Conservation (phyloP, 768 basidiomycete species). For the Pisolithus microcarpus region DNA sequence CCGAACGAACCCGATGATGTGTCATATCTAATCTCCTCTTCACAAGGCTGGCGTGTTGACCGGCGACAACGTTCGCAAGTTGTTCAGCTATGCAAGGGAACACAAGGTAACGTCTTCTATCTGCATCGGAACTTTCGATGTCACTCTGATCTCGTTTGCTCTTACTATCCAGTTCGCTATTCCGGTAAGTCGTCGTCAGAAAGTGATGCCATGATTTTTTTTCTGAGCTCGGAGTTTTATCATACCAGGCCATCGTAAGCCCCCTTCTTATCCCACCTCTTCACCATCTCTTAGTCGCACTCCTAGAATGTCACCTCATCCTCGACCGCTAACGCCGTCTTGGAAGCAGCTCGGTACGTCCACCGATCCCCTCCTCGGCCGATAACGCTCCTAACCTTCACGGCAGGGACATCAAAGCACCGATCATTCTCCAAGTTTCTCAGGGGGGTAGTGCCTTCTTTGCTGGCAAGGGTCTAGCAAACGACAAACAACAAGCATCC, state of each 20-base stretch:
- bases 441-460: conserved; percentile 96
- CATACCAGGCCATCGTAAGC: conserved; percentile 66
- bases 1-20: neutral
- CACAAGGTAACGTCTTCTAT: conserved; percentile 55
- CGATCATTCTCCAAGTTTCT: conserved; percentile 96
- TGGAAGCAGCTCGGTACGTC: conserved; percentile 86
- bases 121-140: neutral
- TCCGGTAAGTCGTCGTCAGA: conserved; percentile 54
- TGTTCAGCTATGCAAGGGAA: conserved; percentile 91
- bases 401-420: conserved; percentile 84
- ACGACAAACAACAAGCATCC: conserved; percentile 93
- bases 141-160: conserved; percentile 11
- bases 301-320: conserved; percentile 92
- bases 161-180: conserved; percentile 72
- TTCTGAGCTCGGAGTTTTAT: neutral
- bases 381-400: conserved; percentile 4
- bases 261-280: neutral
- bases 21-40: conserved; percentile 3
- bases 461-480: conserved; percentile 92
- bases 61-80: conserved; percentile 88
- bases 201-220: neutral
- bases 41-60: conserved; percentile 86
- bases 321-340: conserved; percentile 86
- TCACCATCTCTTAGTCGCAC: conserved; percentile 1
- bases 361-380: conserved; percentile 1